Conservation (phyloP, 1,284 basidiomycete species). For the Anthracocystis panici-leucophaei region DNA sequence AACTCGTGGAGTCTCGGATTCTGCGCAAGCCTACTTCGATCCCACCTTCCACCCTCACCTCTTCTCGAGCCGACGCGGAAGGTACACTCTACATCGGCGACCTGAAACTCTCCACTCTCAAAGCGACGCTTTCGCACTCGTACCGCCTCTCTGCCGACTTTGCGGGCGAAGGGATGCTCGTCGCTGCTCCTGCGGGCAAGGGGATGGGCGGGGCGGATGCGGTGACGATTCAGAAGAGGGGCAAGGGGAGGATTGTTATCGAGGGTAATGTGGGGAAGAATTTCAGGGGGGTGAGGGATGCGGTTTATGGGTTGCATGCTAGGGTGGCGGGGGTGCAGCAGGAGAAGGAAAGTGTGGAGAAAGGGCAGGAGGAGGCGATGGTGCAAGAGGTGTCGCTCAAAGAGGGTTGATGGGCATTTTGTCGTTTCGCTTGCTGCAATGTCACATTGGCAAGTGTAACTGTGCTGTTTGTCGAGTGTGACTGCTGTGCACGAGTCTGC, state of each 20-base stretch:
- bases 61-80: conserved; percentile 2
- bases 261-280: conserved; percentile 62
- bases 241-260: conserved; percentile 60
- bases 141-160: conserved; percentile 66
- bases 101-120: conserved; percentile 65
- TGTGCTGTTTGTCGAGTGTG: too few relatives aligned
- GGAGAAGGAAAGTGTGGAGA: neutral
- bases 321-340: conserved; percentile 32
- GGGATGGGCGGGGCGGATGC: conserved; percentile 25
- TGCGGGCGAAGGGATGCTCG: conserved; percentile 67
- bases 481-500: too few relatives aligned
- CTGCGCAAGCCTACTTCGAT: neutral
- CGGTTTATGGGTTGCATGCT: conserved; percentile 64
- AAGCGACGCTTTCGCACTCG: conserved; percentile 36
- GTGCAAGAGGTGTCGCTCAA: neutral
- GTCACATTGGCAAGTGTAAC: neutral
- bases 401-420: too few relatives aligned
- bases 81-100: conserved; percentile 68
- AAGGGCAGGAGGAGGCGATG: neutral
- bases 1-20: too few relatives aligned
- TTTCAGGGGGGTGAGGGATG: conserved; percentile 53
- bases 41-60: neutral
- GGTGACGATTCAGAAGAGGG: conserved; percentile 60
- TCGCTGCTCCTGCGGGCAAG: conserved; percentile 38
- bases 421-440: neutral